Percentiles rank a stretch among this genome's conserved stretches.
These are phyloP conservation scores for Taiozyma sp. DNA, from an alignment of 1,139 yeast genomes.

Conservation along the genomic window DNA sequence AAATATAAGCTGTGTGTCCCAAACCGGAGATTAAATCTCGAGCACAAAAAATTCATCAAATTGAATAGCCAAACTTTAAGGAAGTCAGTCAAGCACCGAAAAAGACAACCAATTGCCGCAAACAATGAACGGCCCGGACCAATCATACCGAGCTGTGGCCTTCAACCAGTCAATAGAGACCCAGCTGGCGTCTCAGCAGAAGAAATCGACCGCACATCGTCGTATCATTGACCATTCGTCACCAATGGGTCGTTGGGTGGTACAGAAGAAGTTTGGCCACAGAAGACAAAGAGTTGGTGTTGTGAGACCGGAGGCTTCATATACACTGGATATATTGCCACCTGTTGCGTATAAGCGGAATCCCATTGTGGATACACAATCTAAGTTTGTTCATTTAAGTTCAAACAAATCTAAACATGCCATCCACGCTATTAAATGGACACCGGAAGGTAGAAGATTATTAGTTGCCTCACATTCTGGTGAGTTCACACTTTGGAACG, in stretches of 20 bases:
- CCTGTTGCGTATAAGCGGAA: slow-evolving; percentile 54
- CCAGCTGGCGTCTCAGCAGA: slow-evolving; percentile 25
- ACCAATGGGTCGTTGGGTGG: slow-evolving; percentile 69
- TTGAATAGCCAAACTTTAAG: not conserved
- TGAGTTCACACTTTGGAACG: slow-evolving; percentile 96
- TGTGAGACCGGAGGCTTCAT: slow-evolving; percentile 75
- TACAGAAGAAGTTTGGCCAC: slow-evolving; percentile 53
- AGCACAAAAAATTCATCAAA: not conserved
- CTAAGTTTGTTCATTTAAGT: slow-evolving; percentile 86
- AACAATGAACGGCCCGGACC: not conserved
- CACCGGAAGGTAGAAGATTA: slow-evolving; percentile 91
- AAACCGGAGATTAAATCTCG: not conserved
- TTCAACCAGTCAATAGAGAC: slow-evolving; percentile 23
- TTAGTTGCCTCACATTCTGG: slow-evolving; percentile 92
- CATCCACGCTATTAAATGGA: slow-evolving; percentile 88
- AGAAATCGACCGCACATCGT: slow-evolving; percentile 53
- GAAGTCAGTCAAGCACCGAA: not conserved
- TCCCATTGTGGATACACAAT: slow-evolving; percentile 49
- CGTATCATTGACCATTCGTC: slow-evolving; percentile 90
- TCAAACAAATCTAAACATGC: slow-evolving; percentile 91
- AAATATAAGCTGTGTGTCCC: not conserved
- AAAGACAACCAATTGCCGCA: not conserved
- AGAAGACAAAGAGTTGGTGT: slow-evolving; percentile 45
- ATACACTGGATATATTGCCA: slow-evolving; percentile 68
- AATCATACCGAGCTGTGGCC: slow-evolving; percentile 3